Conservation (phyloP, 208 protist species). For the Giardia duodenalis region DNA sequence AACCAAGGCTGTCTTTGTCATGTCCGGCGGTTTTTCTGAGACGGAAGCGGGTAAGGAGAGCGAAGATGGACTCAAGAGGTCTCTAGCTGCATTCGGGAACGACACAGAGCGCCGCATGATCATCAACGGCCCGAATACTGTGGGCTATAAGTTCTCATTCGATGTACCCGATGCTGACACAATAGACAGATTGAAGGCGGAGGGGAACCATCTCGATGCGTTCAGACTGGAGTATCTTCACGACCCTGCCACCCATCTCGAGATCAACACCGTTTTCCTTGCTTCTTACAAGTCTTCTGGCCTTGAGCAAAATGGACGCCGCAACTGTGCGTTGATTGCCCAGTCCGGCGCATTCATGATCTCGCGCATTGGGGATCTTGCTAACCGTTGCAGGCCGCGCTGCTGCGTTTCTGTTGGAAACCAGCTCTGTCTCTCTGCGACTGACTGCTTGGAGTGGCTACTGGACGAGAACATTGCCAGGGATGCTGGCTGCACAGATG, state of each 20-base stretch:
- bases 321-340: slow-evolving; percentile 33
- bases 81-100: not conserved
- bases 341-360: slow-evolving; percentile 43
- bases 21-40: slow-evolving; percentile 44
- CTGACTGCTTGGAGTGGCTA: slow-evolving; percentile 43
- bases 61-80: slow-evolving; percentile 30
- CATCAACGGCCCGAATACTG: slow-evolving; percentile 46
- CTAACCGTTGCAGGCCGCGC: slow-evolving; percentile 17
- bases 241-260: not conserved
- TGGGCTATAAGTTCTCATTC: slow-evolving; percentile 40
- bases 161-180: no score
- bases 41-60: slow-evolving; percentile 34
- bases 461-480: not conserved
- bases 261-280: slow-evolving; percentile 39
- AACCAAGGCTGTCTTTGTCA: slow-evolving; percentile 34
- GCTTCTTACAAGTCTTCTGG: slow-evolving; percentile 33
- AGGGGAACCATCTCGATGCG: no score
- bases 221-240: no score
- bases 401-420: slow-evolving; percentile 43
- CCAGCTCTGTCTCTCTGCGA: slow-evolving; percentile 41
- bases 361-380: slow-evolving; percentile 36
- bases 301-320: not conserved
- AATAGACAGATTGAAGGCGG: no score
- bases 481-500: not conserved
- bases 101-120: slow-evolving; percentile 17